phyloP scores from a whole-genome alignment of 75 land plant species.

The Selaginella tamariscina region DNA sequence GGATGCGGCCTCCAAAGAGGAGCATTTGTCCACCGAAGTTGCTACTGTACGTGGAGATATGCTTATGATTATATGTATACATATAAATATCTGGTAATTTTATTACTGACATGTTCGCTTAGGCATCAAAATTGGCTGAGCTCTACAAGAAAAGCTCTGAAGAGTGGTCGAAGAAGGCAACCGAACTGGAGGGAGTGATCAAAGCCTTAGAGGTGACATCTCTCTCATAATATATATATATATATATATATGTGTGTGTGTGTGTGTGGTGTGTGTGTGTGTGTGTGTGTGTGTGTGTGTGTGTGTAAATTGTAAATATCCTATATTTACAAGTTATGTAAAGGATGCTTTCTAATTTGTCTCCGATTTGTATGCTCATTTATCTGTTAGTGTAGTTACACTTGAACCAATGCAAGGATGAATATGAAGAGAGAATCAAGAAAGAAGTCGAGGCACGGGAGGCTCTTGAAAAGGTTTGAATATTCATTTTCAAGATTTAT shows the following conservation, averaged over 20 bases:
- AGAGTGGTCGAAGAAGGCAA: slow-evolving; percentile 87
- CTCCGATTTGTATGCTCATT: too few species aligned
- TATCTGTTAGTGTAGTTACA: background rate
- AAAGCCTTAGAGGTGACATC: slow-evolving; percentile 93
- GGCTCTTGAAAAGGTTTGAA: background rate
- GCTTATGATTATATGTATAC: background rate
- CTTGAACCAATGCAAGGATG: background rate
- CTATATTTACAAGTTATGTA: too few species aligned
- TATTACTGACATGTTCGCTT: background rate
- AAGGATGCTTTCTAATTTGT: too few species aligned
- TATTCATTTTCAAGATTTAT: background rate
- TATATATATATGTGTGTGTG: too few species aligned
- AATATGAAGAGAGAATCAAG: background rate
- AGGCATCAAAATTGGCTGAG: slow-evolving; percentile 80
- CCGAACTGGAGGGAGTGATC: slow-evolving; percentile 89
- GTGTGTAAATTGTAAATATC: too few species aligned
- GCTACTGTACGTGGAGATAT: slow-evolving; percentile 46
- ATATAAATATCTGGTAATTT: too few species aligned
- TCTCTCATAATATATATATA: too few species aligned
- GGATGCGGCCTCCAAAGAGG: slow-evolving; percentile 51
- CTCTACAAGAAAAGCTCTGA: slow-evolving; percentile 84
- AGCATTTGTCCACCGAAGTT: slow-evolving; percentile 52
- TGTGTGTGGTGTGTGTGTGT: too few species aligned
- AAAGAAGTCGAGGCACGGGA: background rate
- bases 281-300: too few species aligned